Evolutionary conservation across 352 stramenopile genomes (phyloP).

Genomic region (Aphanomyces stellatus): DNA sequence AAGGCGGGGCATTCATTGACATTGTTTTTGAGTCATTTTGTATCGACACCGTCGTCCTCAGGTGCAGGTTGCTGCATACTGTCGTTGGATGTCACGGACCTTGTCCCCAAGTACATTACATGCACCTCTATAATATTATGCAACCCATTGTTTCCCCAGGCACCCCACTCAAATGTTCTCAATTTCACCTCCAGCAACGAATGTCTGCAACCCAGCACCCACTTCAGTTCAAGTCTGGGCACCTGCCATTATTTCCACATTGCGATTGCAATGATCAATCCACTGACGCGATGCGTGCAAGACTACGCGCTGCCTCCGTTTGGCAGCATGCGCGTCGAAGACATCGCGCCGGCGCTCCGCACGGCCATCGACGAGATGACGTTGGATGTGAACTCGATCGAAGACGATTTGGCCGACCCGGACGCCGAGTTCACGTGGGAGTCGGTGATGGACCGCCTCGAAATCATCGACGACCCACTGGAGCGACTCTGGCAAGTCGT

Average conservation of each 20-base stretch:
- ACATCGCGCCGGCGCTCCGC: constrained; percentile 53
- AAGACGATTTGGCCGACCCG: constrained; percentile 26
- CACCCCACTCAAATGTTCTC: no score
- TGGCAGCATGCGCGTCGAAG: constrained; percentile 40
- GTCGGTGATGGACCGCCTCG: constrained; percentile 86
- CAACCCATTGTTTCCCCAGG: no score
- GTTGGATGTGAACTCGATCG: constrained; percentile 37
- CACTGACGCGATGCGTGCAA: constrained; percentile 45
- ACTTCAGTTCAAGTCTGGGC: not conserved
- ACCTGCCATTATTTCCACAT: no score
- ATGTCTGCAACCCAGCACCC: not conserved
- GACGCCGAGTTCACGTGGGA: constrained; percentile 51
- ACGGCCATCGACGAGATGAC: constrained; percentile 40
- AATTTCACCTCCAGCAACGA: no score
- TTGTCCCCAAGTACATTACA: no score
- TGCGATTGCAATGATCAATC: constrained; percentile 24
- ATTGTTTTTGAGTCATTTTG: no score
- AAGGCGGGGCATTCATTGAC: no score
- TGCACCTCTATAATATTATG: no score
- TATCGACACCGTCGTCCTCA: no score
- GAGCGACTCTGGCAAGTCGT: constrained; percentile 93
- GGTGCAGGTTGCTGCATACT: no score
- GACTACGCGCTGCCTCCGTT: constrained; percentile 58
- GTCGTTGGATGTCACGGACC: no score
- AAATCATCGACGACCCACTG: constrained; percentile 88